phyloP scores from a whole-genome alignment of 2,329 filamentous ascomycete species.

The Aciculosporium take region DNA sequence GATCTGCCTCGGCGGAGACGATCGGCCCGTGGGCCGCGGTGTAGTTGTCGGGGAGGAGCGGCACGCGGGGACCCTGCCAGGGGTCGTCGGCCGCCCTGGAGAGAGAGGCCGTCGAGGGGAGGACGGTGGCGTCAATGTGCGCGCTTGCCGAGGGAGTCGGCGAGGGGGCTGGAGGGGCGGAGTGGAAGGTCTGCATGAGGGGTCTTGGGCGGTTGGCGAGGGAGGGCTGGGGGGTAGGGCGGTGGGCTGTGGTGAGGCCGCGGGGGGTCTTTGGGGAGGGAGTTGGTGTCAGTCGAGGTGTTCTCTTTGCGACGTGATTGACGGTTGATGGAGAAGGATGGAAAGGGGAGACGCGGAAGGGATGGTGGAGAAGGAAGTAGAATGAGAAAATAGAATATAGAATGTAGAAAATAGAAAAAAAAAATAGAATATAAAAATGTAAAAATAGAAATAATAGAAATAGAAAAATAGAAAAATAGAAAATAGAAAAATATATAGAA shows the following conservation, averaged over 20 bases:
- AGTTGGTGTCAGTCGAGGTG: conserved; percentile 4
- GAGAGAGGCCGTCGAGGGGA: conserved; percentile 31
- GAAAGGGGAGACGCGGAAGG: too few species aligned
- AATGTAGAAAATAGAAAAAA: too few species aligned
- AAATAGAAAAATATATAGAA: too few species aligned
- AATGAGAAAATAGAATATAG: too few species aligned
- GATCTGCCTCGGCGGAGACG: conserved; percentile 26
- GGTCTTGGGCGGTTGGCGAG: conserved; percentile 33
- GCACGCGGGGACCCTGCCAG: conserved; percentile 35
- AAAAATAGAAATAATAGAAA: too few species aligned
- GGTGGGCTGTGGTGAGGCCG: conserved; percentile 32
- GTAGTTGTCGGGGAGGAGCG: conserved; percentile 47
- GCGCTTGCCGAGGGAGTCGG: conserved; percentile 26
- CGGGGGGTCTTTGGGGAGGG: conserved; percentile 19
- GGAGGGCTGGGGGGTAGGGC: conserved; percentile 31
- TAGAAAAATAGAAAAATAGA: too few species aligned
- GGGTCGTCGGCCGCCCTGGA: conserved; percentile 12
- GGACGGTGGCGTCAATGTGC: conserved; percentile 37
- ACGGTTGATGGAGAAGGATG: too few species aligned
- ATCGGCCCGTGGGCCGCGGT: conserved; percentile 28
- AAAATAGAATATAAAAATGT: too few species aligned
- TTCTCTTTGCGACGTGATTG: background rate
- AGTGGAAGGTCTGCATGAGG: conserved; percentile 50
- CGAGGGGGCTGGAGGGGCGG: conserved; percentile 31
- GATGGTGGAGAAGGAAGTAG: too few species aligned